Evolutionary conservation across 2,329 filamentous ascomycete genomes (phyloP).

Genomic region (Pseudopyrenochaeta lycopersici): DNA sequence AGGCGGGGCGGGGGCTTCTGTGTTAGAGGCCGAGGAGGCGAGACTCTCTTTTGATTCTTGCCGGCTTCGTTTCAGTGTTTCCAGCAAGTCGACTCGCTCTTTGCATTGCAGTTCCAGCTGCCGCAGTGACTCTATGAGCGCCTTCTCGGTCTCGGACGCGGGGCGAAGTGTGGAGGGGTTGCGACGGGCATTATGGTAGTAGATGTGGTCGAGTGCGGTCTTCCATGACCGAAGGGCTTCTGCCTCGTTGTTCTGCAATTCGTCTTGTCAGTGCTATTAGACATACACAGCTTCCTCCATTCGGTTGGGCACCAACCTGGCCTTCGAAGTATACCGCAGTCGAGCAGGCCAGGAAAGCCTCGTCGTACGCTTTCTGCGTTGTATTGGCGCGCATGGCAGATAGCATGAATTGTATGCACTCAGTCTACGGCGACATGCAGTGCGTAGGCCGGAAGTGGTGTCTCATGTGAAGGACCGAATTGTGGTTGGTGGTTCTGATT

Average conservation of each 20-base stretch:
- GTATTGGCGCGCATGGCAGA: conserved; percentile 65
- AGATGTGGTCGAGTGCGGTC: conserved; percentile 86
- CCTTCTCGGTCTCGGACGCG: conserved; percentile 82
- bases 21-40: conserved; percentile 20
- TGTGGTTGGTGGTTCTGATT: conserved; percentile 29
- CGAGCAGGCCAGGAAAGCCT: conserved; percentile 92
- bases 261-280: conserved; percentile 3
- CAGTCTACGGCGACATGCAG: conserved; percentile 41
- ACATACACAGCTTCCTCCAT: neutral
- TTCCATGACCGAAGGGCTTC: conserved; percentile 94
- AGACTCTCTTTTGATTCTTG: conserved; percentile 59
- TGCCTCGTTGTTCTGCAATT: conserved; percentile 79
- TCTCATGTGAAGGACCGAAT: conserved; percentile 14
- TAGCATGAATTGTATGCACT: conserved; percentile 10
- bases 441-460: conserved; percentile 49
- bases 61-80: conserved; percentile 76
- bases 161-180: conserved; percentile 74
- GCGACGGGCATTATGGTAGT: conserved; percentile 82
- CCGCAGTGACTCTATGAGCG: conserved; percentile 80
- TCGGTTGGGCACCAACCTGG: conserved; percentile 66
- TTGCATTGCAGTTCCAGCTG: conserved; percentile 91
- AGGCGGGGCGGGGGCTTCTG: conserved; percentile 34
- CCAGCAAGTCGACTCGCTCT: conserved; percentile 87
- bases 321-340: conserved; percentile 96
- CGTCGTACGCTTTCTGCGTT: conserved; percentile 97